These are phyloP conservation scores for Penicillium palitans DNA, from an alignment of 2,329 filamentous ascomycete genomes.

Conservation along the genomic window DNA sequence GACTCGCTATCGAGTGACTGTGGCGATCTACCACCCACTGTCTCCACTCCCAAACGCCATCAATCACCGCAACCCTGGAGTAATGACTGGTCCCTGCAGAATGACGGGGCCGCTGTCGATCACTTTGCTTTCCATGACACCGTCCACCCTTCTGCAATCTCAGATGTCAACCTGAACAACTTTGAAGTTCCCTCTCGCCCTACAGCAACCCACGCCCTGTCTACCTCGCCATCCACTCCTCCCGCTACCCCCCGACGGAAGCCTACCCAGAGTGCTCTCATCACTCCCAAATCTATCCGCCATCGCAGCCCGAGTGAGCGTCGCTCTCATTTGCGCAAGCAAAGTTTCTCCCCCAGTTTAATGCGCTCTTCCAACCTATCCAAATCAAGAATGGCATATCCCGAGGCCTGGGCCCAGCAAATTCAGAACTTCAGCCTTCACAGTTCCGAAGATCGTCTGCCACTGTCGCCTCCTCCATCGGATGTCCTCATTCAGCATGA, in stretches of 20 bases:
- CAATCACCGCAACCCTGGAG: slow-evolving; percentile 54
- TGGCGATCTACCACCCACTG: slow-evolving; percentile 52
- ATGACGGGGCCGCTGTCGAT: slow-evolving; percentile 46
- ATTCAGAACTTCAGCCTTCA: slow-evolving; percentile 56
- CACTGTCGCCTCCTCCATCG: slow-evolving; percentile 50
- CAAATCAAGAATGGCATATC: slow-evolving; percentile 45
- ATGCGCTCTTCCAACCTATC: slow-evolving; percentile 55
- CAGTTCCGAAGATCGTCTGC: slow-evolving; percentile 44
- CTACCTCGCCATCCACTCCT: slow-evolving; percentile 39
- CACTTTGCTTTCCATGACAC: slow-evolving; percentile 40
- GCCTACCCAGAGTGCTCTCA: slow-evolving; percentile 37
- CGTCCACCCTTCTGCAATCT: slow-evolving; percentile 39
- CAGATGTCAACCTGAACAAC: slow-evolving; percentile 32
- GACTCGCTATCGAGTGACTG: slow-evolving; percentile 54
- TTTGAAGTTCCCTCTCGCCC: slow-evolving; percentile 35
- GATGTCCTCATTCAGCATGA: slow-evolving; percentile 45
- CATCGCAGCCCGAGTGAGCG: slow-evolving; percentile 45
- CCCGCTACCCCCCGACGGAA: slow-evolving; percentile 41
- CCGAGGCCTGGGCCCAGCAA: slow-evolving; percentile 54
- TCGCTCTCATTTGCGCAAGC: slow-evolving; percentile 42
- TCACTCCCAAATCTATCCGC: slow-evolving; percentile 42
- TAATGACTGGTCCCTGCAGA: slow-evolving; percentile 54
- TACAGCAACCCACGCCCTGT: slow-evolving; percentile 21
- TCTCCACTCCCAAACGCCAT: slow-evolving; percentile 47
- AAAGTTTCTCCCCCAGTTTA: slow-evolving; percentile 53